A percentile compares a stretch with the other conserved stretches of the same genome.
These are phyloP conservation scores for Gremmenia infestans DNA, from an alignment of 2,329 filamentous ascomycete species.

Conservation along the genomic window DNA sequence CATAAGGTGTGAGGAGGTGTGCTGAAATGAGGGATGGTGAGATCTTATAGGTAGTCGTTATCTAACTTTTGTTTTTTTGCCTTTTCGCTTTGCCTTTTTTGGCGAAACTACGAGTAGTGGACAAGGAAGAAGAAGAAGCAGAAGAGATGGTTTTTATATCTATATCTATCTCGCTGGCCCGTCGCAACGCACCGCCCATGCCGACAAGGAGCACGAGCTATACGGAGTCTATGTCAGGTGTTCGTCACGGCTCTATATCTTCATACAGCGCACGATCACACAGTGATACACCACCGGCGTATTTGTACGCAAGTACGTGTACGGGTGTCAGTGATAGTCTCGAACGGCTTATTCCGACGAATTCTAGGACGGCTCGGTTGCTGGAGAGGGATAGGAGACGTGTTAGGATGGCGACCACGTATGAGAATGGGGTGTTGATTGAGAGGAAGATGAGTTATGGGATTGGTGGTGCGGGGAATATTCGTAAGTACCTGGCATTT, in stretches of 20 bases:
- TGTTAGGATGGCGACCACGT: background rate
- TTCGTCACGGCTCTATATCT: too few relatives aligned
- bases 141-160: background rate
- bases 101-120: background rate
- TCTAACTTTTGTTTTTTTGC: background rate
- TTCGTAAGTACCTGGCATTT: conserved; percentile 18
- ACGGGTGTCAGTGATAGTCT: background rate
- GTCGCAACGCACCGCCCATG: background rate
- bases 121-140: background rate
- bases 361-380: background rate
- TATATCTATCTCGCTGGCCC: conserved; percentile 2
- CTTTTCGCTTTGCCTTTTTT: background rate
- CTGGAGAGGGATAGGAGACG: background rate
- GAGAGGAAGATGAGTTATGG: conserved; percentile 28
- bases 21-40: too few relatives aligned
- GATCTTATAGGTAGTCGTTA: too few relatives aligned
- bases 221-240: background rate
- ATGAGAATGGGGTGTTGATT: background rate
- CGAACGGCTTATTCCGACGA: background rate
- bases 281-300: background rate
- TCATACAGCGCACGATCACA: too few relatives aligned
- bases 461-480: conserved; percentile 31
- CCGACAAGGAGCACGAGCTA: background rate
- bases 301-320: background rate
- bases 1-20: too few relatives aligned